Base-by-base conservation (phyloP, 192 early-diverging fungal species). In the Irineochytrium annulatum region DNA sequence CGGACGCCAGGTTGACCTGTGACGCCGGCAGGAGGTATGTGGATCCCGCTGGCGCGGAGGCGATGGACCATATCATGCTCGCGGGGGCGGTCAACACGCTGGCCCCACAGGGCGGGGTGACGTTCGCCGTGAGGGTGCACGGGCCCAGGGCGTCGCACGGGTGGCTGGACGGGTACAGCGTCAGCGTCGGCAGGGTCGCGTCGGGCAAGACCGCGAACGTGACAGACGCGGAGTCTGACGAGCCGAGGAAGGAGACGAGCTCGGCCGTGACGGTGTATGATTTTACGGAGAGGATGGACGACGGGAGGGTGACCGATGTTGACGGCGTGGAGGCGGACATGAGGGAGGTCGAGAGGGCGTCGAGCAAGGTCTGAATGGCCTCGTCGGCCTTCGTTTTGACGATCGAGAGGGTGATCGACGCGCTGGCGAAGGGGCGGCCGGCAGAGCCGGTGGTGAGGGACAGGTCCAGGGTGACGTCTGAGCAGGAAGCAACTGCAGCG, bases 391-490 rank as follows among this genome's bases (percentile, higher is more conserved):
- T n/a, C 11, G 37, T n/a, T n/a, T 14, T 49, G 46, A 24, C 6
- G 11, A 24, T 49, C 8, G 46, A 49, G 22, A 17, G 26, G 8
- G 46, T 22, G 24, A 49, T 49, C 6, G 8, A 8, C 5, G 17
- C 46, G 6, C 11, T 17, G 6, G 11, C 6, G 46, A 49, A 49
- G 17, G 26, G 26, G 17, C 63, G 31, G 3, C 63, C 63, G 28
- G 52, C 51, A 31, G 49, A 48, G 19, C 63, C 63, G 3, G 63
- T 37, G 2, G 63, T 45, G 31, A 43, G 27, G 20, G 55, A 57
- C 43, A 59, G 29, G 32, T 65, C 63, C 41, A 65, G 28, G 24
- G 54, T 19, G 22, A 65, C 3, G 51, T 48, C 34, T 3, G 57
- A 19, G 34, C 63, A 65, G 16, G 26, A 17, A 20, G 63, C 39